Evolutionary conservation across 2,329 filamentous ascomycete species (phyloP).

Genomic region (Falciphora oryzae): DNA sequence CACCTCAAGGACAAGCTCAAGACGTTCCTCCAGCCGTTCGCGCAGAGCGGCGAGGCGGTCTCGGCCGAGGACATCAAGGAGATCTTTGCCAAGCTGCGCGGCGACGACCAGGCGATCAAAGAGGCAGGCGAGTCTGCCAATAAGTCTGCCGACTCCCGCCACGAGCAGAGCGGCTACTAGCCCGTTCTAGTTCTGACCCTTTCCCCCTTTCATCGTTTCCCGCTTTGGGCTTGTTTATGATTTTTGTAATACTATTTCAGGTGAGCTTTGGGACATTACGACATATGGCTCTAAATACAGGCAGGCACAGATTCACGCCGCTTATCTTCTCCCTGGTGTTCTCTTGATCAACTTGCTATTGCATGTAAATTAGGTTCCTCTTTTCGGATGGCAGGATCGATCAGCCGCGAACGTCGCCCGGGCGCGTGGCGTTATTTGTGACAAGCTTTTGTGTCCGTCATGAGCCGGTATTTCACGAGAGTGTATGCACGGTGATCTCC

Average conservation of each 20-base stretch:
- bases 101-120: constrained; percentile 71
- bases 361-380: too few species aligned
- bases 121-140: constrained; percentile 52
- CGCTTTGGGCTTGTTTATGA: not conserved
- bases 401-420: too few species aligned
- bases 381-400: too few species aligned
- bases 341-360: too few species aligned
- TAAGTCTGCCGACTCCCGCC: constrained; percentile 32
- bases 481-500: not conserved
- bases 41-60: constrained; percentile 81
- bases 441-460: not conserved
- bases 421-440: too few species aligned
- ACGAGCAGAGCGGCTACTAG: constrained; percentile 50
- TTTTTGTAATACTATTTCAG: too few species aligned
- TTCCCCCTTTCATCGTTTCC: not conserved
- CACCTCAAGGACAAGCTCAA: constrained; percentile 95
- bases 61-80: constrained; percentile 93
- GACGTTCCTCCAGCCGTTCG: constrained; percentile 88
- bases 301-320: too few species aligned
- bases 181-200: not conserved
- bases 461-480: not conserved
- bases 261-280: too few species aligned
- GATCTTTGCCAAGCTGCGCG: constrained; percentile 90
- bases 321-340: too few species aligned
- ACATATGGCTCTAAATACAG: too few species aligned